Percentiles rank a stretch among this genome's conserved stretches.
phyloP scores from a whole-genome alignment of 2,329 filamentous ascomycete genomes.

The Thermomyces lanuginosus region DNA sequence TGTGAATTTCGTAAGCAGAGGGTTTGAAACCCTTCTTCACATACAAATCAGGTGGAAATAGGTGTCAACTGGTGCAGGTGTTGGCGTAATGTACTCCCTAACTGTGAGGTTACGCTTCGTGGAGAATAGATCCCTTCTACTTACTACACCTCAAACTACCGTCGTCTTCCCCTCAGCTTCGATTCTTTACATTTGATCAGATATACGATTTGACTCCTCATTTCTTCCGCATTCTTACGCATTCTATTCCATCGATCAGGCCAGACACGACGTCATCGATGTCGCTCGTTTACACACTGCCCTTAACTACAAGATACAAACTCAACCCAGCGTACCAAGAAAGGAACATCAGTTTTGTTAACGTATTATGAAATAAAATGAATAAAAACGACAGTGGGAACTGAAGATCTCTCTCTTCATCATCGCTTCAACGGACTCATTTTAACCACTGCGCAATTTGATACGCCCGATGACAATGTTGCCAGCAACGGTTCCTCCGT shows the following conservation, averaged over 20 bases:
- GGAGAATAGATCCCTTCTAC: too few relatives aligned
- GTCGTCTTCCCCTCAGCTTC: background rate
- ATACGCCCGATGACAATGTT: too few relatives aligned
- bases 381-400: background rate
- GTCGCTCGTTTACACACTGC: background rate
- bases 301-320: background rate
- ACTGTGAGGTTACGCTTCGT: too few relatives aligned
- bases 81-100: too few relatives aligned
- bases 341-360: background rate
- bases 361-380: background rate
- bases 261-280: background rate
- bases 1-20: too few relatives aligned
- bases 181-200: background rate
- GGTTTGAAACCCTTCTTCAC: too few relatives aligned
- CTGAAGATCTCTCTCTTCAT: slow-evolving; percentile 1
- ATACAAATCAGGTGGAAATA: too few relatives aligned
- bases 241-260: background rate
- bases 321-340: slow-evolving; percentile 1
- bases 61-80: too few relatives aligned
- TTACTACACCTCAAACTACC: background rate
- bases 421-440: too few relatives aligned
- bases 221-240: slow-evolving; percentile 3
- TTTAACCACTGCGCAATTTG: too few relatives aligned
- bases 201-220: slow-evolving; percentile 3
- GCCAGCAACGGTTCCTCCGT: background rate